Evolutionary conservation across 768 basidiomycete genomes (phyloP).

Genomic region (Mycena rosella): DNA sequence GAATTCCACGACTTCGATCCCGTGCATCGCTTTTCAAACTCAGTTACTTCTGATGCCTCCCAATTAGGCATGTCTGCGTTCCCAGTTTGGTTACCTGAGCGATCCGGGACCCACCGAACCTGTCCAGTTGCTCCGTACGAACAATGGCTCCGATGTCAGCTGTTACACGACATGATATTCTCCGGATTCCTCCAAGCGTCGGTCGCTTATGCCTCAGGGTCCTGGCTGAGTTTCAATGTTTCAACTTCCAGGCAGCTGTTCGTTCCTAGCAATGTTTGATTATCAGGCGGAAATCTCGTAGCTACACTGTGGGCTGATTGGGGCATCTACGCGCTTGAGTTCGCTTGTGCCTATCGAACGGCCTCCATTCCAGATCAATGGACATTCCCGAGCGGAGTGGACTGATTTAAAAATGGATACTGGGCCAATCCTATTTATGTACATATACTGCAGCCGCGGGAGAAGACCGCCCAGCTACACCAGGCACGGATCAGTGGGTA

Average conservation of each 20-base stretch:
- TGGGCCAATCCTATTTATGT: not conserved
- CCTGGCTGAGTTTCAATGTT: not conserved
- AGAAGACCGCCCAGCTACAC: not conserved
- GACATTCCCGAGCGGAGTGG: not conserved
- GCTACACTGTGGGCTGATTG: no score
- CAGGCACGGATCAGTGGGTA: not conserved
- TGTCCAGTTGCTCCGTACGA: not conserved
- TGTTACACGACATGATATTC: not conserved
- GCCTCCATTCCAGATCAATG: not conserved
- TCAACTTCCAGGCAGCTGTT: no score
- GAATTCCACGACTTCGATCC: not conserved
- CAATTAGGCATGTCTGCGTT: not conserved
- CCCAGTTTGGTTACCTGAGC: not conserved
- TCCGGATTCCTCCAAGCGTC: not conserved
- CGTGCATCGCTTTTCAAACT: not conserved
- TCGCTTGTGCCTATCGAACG: not conserved
- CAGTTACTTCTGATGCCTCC: constrained; percentile 3
- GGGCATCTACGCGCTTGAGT: no score
- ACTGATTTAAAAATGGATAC: no score
- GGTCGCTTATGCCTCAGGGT: constrained; percentile 4
- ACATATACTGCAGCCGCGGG: not conserved
- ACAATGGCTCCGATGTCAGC: not conserved
- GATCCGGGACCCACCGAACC: constrained; percentile 19
- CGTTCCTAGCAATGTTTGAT: not conserved
- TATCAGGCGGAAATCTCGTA: not conserved